A percentile compares a stretch with the other conserved stretches of the same genome.
Evolutionary conservation across 2,329 filamentous ascomycete genomes (phyloP).

Genomic region (Aureobasidium mangrovei): DNA sequence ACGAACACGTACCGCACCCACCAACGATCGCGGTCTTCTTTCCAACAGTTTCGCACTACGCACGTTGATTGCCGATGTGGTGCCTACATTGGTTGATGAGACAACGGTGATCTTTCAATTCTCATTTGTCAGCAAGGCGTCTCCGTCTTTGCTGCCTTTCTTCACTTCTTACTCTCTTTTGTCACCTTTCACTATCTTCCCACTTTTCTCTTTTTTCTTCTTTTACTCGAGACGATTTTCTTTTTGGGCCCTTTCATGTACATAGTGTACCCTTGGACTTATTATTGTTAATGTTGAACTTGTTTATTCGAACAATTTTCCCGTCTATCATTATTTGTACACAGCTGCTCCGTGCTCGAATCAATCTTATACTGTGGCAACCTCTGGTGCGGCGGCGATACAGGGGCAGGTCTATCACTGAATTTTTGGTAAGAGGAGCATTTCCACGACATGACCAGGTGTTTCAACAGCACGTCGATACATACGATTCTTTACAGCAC

Average conservation of each 20-base stretch:
- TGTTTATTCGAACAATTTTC: neutral
- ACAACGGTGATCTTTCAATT: neutral
- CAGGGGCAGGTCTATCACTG: no score
- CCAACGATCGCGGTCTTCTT: neutral
- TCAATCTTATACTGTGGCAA: no score
- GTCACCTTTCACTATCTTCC: neutral
- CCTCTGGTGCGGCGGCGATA: no score
- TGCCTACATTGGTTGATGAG: neutral
- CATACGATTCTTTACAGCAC: no score
- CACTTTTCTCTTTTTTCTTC: no score
- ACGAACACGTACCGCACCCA: neutral
- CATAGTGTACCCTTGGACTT: conserved; percentile 6
- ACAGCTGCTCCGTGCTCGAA: no score
- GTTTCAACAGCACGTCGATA: no score
- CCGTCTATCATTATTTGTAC: no score
- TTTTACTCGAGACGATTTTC: neutral
- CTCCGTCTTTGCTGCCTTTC: neutral
- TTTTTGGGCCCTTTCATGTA: conserved; percentile 5
- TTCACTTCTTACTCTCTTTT: conserved; percentile 9
- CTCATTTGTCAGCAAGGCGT: neutral
- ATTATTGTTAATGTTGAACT: conserved; percentile 8
- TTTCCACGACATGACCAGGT: no score
- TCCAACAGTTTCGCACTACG: neutral
- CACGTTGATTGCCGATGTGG: neutral
- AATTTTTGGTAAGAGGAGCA: no score